Base-by-base conservation (phyloP, 352 stramenopile species). In the Phytophthora chlamydospora region DNA sequence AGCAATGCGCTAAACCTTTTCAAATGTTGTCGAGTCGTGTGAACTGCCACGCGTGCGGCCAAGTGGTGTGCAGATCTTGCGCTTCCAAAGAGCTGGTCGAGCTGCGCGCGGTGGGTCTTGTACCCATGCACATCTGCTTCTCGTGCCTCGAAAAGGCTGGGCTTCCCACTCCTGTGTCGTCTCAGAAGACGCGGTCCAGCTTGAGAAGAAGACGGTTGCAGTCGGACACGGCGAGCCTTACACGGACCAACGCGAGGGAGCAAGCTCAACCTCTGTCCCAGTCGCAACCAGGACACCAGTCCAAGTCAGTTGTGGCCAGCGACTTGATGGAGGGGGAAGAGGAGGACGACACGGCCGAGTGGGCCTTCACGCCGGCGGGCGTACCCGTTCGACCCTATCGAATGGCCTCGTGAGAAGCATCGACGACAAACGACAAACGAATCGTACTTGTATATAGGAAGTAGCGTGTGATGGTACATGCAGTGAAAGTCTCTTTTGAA, bases 111-210 rank as follows among this genome's bases (percentile, higher is more conserved):
- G 69, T 81, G 6, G 73, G 73, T 1, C 42, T 78, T 21, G 66
- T 81, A 8, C 68, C 69, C 11, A 81, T 81, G 68, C 54, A 67
- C 41, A 70, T 81, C 34, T 81, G 73, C 56, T 59, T 69, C n/a
- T 21, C 42, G n/a, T 79, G 71, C 29, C 67, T 79, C 32, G 39
- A 66, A 4, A 66, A 62, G 44, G 62, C 56, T 1, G 67, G 67
- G 13, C 54, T 79, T 11, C 45, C 61, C 12, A 27, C 61, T 35
- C 40, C 56, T 27, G 4, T 46, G 8, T 62, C 63, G 24, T 53
- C 33, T 13, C 53, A 68, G 8, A 63, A 62, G 4, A 10, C 45
- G 4, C 43, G 13, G 41, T 34, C 43, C 17, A 67, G 35, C 19
- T 34, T 39, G n/a, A 36, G 50, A 13, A 70, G 66, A 61, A 41